phyloP scores from a whole-genome alignment of 129 eudicot species.

The Arctium minus region DNA sequence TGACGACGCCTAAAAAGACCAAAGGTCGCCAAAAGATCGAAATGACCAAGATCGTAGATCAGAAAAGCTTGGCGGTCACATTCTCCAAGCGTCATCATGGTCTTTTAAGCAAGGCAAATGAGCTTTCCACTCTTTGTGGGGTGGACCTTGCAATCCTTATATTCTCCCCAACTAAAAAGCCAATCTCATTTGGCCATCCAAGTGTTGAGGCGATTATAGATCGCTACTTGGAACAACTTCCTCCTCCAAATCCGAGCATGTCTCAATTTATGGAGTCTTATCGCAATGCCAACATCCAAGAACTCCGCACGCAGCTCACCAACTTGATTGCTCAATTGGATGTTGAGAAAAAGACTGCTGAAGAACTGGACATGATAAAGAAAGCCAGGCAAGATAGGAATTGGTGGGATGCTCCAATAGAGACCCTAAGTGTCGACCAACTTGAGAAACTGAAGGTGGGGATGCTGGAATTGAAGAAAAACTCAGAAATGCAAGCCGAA shows the following conservation, averaged over 20 bases:
- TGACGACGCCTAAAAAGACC: not conserved
- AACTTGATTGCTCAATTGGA: constrained; percentile 25
- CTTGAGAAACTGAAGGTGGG: constrained; percentile 33
- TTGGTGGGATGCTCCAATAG: constrained; percentile 50
- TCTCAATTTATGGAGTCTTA: constrained; percentile 24
- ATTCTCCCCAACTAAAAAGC: constrained; percentile 40
- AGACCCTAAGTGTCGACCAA: constrained; percentile 17
- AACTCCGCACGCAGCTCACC: constrained; percentile 34
- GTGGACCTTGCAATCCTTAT: constrained; percentile 37
- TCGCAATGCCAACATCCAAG: constrained; percentile 25
- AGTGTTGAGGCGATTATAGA: constrained; percentile 17
- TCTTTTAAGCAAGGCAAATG: constrained; percentile 10
- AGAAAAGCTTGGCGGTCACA: constrained; percentile 2
- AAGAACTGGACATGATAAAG: constrained; percentile 20
- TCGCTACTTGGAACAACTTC: constrained; percentile 15
- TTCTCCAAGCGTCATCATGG: constrained; percentile 8
- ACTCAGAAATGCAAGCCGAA: not conserved
- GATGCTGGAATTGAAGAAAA: constrained; percentile 34
- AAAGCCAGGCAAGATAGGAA: constrained; percentile 9
- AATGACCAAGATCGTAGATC: not conserved
- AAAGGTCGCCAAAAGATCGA: not conserved
- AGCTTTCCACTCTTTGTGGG: constrained; percentile 16
- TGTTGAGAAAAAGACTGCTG: constrained; percentile 27
- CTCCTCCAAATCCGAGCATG: constrained; percentile 10
- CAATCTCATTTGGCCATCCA: constrained; percentile 54